Conservation (phyloP, 192 early-diverging fungal species). For the Backusella liffmaniae region DNA sequence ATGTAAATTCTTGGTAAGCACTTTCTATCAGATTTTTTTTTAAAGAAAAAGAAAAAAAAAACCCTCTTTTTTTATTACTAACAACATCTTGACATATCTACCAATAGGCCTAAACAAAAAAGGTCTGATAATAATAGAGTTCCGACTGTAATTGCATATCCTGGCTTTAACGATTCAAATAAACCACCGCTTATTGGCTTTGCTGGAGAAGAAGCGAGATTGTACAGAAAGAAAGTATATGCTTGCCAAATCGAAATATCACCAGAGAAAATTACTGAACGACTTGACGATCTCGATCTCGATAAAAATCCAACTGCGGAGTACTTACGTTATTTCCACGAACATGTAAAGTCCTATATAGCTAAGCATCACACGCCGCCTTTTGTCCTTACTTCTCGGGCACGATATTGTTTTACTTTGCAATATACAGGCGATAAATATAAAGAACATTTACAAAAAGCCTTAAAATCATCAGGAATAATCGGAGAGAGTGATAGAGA, state of each 20-base stretch:
- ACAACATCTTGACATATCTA: neutral
- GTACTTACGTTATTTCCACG: neutral
- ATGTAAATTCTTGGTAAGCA: neutral
- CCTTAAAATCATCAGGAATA: neutral
- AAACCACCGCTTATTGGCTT: neutral
- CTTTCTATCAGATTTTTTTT: neutral
- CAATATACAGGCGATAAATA: neutral
- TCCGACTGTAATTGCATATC: neutral
- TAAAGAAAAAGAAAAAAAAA: neutral
- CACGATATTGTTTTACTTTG: constrained; percentile 8
- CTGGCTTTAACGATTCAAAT: neutral
- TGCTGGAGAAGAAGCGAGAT: neutral
- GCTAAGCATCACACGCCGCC: neutral
- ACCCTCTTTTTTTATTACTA: neutral
- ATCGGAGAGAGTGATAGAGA: neutral
- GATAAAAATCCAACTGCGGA: neutral
- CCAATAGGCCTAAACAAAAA: neutral
- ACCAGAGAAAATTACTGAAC: neutral
- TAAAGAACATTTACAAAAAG: neutral
- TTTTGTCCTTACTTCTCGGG: neutral
- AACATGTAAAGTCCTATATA: neutral
- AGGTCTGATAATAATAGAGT: neutral
- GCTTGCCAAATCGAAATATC: neutral
- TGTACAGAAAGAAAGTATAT: neutral
- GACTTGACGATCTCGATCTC: no score